Evolutionary conservation across 306 rosid species (phyloP).

Genomic region (Corylus americana): DNA sequence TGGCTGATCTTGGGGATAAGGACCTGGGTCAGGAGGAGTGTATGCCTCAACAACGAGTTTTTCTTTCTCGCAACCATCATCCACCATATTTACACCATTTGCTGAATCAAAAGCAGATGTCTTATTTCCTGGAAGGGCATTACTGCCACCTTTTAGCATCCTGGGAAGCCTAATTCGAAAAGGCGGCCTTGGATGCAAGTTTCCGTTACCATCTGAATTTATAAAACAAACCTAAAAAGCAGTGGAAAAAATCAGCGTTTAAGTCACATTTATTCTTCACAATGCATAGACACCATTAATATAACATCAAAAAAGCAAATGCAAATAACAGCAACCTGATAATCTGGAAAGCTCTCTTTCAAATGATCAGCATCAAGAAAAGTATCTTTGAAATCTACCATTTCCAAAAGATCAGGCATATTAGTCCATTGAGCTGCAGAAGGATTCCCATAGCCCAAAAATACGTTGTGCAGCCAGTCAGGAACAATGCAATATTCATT

Average conservation of each 20-base stretch:
- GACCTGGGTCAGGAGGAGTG: constrained; percentile 94
- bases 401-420: constrained; percentile 88
- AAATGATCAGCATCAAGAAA: constrained; percentile 83
- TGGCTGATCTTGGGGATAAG: constrained; percentile 99
- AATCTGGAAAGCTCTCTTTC: constrained; percentile 66
- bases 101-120: constrained; percentile 43
- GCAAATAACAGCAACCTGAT: constrained; percentile 57
- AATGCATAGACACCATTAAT: constrained; percentile 15
- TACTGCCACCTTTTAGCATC: constrained; percentile 50
- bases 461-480: constrained; percentile 86
- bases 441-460: constrained; percentile 96
- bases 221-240: constrained; percentile 63
- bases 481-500: constrained; percentile 97
- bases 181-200: constrained; percentile 74
- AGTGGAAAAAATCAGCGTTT: constrained; percentile 25
- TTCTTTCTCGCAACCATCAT: constrained; percentile 58
- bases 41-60: constrained; percentile 71
- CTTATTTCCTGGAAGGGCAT: constrained; percentile 53
- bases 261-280: constrained; percentile 14
- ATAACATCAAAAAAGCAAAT: constrained; percentile 21
- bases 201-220: constrained; percentile 58
- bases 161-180: constrained; percentile 80
- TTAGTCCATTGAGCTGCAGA: constrained; percentile 98
- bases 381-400: constrained; percentile 95
- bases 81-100: constrained; percentile 37